A percentile compares a stretch with the other conserved stretches of the same genome.
phyloP scores from a whole-genome alignment of 2,329 filamentous ascomycete genomes.

The Arachnomyces sp. region DNA sequence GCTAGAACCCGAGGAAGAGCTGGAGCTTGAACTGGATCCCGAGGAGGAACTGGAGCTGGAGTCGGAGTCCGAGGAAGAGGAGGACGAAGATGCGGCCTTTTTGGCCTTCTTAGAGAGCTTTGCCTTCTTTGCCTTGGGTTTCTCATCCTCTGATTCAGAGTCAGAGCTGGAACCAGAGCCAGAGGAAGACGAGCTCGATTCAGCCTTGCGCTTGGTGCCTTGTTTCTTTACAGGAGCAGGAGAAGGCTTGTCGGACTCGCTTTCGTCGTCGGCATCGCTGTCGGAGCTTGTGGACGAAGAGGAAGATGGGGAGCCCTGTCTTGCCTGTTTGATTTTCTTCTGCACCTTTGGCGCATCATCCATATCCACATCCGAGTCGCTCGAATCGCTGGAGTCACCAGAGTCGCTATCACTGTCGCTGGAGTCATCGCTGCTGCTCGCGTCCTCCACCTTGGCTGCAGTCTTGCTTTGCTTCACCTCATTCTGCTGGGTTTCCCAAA shows the following conservation, averaged over 20 bases:
- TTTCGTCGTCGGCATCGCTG: slow-evolving; percentile 45
- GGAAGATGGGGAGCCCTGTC: slow-evolving; percentile 24
- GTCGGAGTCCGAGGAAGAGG: slow-evolving; percentile 25
- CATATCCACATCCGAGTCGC: slow-evolving; percentile 37
- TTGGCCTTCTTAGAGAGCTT: slow-evolving; percentile 29
- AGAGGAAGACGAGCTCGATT: slow-evolving; percentile 32
- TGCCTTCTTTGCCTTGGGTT: slow-evolving; percentile 47
- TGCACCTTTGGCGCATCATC: slow-evolving; percentile 27
- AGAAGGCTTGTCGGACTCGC: slow-evolving; percentile 45
- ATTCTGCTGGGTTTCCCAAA: slow-evolving; percentile 22
- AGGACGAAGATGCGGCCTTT: slow-evolving; percentile 26
- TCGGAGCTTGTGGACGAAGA: slow-evolving; percentile 34
- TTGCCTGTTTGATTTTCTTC: slow-evolving; percentile 22
- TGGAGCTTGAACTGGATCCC: too few relatives aligned
- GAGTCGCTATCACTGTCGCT: slow-evolving; percentile 23
- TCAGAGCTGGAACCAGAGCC: slow-evolving; percentile 27
- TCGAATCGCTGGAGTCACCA: slow-evolving; percentile 24
- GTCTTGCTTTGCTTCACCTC: slow-evolving; percentile 7
- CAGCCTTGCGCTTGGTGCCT: slow-evolving; percentile 52
- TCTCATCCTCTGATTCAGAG: slow-evolving; percentile 36
- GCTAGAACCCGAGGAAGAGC: slow-evolving; percentile 21
- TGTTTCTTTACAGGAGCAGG: slow-evolving; percentile 26
- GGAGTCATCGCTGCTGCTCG: slow-evolving; percentile 21
- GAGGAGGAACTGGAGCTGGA: slow-evolving; percentile 24
- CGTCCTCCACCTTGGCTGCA: slow-evolving; percentile 17